These are phyloP conservation scores for Diaporthe sp. DNA, from an alignment of 2,329 filamentous ascomycete genomes.

Conservation along the genomic window DNA sequence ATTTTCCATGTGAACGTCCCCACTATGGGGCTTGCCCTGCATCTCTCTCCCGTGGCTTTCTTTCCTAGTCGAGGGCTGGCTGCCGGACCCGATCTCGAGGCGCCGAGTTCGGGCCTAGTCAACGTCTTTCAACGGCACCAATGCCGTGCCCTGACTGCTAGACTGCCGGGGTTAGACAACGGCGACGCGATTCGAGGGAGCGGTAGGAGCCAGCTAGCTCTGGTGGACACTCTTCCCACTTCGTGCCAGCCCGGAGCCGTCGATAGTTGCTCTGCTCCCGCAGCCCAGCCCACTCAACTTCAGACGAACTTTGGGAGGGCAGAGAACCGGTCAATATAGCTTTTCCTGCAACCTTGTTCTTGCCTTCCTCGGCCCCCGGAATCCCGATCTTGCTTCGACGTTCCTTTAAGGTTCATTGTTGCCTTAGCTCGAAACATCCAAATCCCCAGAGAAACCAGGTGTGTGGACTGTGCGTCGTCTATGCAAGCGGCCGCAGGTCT, in stretches of 20 bases:
- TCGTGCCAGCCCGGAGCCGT: not conserved
- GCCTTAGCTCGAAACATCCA: constrained; percentile 26
- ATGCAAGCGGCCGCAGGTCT: constrained; percentile 16
- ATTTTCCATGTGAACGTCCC: constrained; percentile 21
- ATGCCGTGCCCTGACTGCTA: constrained; percentile 5
- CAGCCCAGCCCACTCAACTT: not conserved
- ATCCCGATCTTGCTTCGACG: constrained; percentile 3
- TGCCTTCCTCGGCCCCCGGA: not conserved
- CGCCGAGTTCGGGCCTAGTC: constrained; percentile 17
- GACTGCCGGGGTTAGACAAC: not conserved
- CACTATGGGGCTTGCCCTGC: constrained; percentile 16
- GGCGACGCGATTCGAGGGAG: not conserved
- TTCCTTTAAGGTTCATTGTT: constrained; percentile 33
- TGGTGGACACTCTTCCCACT: not conserved
- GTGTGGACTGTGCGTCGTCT: constrained; percentile 29
- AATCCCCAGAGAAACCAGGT: constrained; percentile 23
- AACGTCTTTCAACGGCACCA: not conserved
- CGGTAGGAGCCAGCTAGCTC: not conserved
- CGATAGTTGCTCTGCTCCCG: not conserved
- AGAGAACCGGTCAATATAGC: not conserved
- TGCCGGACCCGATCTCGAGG: constrained; percentile 21
- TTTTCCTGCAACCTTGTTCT: constrained; percentile 6
- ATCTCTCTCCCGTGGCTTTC: not conserved
- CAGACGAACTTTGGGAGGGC: constrained; percentile 21
- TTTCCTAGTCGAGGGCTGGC: not conserved